phyloP scores from a whole-genome alignment of 768 basidiomycete genomes.

The Lactifluus volemus region DNA sequence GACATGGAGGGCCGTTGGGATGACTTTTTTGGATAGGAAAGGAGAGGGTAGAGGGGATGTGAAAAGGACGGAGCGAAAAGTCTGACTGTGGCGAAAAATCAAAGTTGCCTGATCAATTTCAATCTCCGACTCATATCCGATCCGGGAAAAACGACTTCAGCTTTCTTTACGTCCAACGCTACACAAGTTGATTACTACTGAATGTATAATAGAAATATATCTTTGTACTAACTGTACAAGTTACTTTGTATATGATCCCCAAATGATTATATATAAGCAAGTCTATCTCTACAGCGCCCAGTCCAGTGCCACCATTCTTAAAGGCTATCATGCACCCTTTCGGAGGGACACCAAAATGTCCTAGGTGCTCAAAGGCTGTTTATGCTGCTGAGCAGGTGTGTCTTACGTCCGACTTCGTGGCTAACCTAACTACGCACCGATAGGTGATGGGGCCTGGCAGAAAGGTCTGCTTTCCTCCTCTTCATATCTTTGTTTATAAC shows the following conservation, averaged over 20 bases:
- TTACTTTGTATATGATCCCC: no score
- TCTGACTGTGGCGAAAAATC: constrained; percentile 21
- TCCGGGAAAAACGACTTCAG: neutral
- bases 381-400: constrained; percentile 85
- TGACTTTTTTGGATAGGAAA: constrained; percentile 21
- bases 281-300: no score
- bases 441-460: constrained; percentile 82
- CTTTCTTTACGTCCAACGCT: neutral
- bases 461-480: constrained; percentile 45
- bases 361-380: constrained; percentile 65
- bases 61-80: constrained; percentile 23
- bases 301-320: neutral
- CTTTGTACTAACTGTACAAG: no score
- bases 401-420: neutral
- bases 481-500: neutral
- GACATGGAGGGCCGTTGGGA: constrained; percentile 43
- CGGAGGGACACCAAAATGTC: constrained; percentile 63
- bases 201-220: no score
- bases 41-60: constrained; percentile 24
- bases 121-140: constrained; percentile 32
- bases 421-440: constrained; percentile 2
- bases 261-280: no score
- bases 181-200: no score
- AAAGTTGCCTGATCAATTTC: constrained; percentile 30
- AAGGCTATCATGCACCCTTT: constrained; percentile 52